Percentiles rank a stretch among this genome's conserved stretches.
phyloP scores from a whole-genome alignment of 2,329 filamentous ascomycete species.

The Apiospora malaysiana region DNA sequence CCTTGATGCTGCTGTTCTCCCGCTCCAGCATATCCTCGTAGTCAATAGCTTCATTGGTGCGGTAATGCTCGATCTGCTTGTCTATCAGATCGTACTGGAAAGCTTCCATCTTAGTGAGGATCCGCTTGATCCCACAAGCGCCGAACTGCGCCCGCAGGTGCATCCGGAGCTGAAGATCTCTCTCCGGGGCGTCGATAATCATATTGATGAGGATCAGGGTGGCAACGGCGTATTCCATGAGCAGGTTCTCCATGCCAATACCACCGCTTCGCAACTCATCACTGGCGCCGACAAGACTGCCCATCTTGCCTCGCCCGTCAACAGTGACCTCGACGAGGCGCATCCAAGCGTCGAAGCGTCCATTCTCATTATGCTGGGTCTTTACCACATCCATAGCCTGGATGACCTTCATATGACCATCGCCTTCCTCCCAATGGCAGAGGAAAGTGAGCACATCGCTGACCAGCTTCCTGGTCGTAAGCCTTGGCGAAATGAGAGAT shows the following conservation, averaged over 20 bases:
- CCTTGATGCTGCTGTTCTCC: slow-evolving; percentile 89
- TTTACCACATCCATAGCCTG: slow-evolving; percentile 94
- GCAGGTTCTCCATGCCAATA: slow-evolving; percentile 96
- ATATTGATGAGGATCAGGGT: slow-evolving; percentile 96
- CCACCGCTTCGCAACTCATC: slow-evolving; percentile 95
- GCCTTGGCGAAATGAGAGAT: slow-evolving; percentile 84
- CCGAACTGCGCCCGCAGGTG: slow-evolving; percentile 97
- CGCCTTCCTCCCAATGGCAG: slow-evolving; percentile 87
- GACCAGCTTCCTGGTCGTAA: slow-evolving; percentile 92
- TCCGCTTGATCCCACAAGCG: slow-evolving; percentile 91
- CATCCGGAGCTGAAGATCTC: slow-evolving; percentile 87
- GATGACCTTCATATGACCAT: slow-evolving; percentile 91
- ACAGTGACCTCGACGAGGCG: slow-evolving; percentile 96
- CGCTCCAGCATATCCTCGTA: slow-evolving; percentile 96
- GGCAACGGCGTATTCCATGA: slow-evolving; percentile 98
- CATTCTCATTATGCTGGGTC: slow-evolving; percentile 85
- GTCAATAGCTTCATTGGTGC: slow-evolving; percentile 94
- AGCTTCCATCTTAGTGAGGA: slow-evolving; percentile 94
- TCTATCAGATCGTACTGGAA: slow-evolving; percentile 99
- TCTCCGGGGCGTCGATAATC: slow-evolving; percentile 89
- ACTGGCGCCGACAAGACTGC: slow-evolving; percentile 93
- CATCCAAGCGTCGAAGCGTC: slow-evolving; percentile 98
- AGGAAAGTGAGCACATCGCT: slow-evolving; percentile 96
- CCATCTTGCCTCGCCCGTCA: slow-evolving; percentile 98
- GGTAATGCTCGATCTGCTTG: slow-evolving; percentile 95